Evolutionary conservation across 2,329 filamentous ascomycete species (phyloP).

Genomic region (Podosphaera xanthii): DNA sequence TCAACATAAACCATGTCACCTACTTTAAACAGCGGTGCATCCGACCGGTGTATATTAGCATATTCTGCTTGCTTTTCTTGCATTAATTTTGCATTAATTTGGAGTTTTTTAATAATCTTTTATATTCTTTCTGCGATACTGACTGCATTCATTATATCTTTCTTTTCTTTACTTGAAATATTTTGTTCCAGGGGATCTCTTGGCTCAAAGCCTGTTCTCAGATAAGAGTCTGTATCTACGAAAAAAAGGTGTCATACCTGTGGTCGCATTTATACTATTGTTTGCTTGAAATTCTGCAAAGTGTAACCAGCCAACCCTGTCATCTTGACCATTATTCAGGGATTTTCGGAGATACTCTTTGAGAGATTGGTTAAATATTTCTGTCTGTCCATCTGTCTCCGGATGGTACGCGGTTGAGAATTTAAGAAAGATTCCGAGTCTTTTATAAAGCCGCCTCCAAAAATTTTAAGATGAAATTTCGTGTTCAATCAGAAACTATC

Average conservation of each 20-base stretch:
- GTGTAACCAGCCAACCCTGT: constrained; percentile 4
- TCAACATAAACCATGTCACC: neutral
- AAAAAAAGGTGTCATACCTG: constrained; percentile 4
- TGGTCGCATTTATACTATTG: constrained; percentile 2
- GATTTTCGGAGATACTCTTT: constrained; percentile 4
- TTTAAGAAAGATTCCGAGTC: neutral
- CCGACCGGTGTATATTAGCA: neutral
- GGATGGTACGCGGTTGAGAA: constrained; percentile 5
- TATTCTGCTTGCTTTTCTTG: neutral
- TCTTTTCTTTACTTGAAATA: neutral
- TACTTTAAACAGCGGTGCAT: neutral
- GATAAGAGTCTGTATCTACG: constrained; percentile 3
- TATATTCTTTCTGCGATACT: neutral
- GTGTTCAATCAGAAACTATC: too few species aligned
- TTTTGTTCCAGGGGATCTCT: neutral
- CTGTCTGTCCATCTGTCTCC: constrained; percentile 6
- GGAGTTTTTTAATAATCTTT: neutral
- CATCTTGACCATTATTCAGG: constrained; percentile 4
- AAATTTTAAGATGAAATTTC: too few species aligned
- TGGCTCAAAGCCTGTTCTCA: neutral
- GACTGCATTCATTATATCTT: neutral
- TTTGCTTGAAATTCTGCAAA: constrained; percentile 7
- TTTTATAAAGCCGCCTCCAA: neutral
- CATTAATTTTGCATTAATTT: neutral
- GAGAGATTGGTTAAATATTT: constrained; percentile 3